Conservation (phyloP, 2,329 filamentous ascomycete species). For the Aspergillus transmontanensis region DNA sequence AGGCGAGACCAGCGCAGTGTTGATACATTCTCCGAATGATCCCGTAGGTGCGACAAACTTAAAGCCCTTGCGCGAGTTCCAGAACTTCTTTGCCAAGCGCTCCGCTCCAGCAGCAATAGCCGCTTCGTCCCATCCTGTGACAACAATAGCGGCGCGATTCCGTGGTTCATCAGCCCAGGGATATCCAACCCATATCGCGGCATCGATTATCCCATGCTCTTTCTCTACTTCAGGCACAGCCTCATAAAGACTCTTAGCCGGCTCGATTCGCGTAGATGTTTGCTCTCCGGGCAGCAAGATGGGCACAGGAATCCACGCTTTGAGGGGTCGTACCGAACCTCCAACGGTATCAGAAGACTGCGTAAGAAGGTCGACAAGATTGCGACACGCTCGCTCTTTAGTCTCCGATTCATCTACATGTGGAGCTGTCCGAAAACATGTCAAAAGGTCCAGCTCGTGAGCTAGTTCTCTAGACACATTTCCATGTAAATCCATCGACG, state of each 20-base stretch:
- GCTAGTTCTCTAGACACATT: conserved; percentile 55
- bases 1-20: conserved; percentile 45
- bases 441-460: conserved; percentile 55
- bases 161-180: conserved; percentile 59
- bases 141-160: conserved; percentile 54
- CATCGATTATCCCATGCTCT: conserved; percentile 49
- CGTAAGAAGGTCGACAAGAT: conserved; percentile 48
- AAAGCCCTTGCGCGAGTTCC: conserved; percentile 51
- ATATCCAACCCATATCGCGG: conserved; percentile 59
- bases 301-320: conserved; percentile 57
- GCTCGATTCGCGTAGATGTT: conserved; percentile 57
- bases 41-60: conserved; percentile 57
- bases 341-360: not conserved
- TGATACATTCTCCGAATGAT: conserved; percentile 50
- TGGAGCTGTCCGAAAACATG: conserved; percentile 57
- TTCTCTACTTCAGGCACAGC: conserved; percentile 50
- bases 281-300: conserved; percentile 58
- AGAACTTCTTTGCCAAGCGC: conserved; percentile 51
- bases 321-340: conserved; percentile 42
- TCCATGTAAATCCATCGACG: conserved; percentile 60
- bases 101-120: conserved; percentile 46
- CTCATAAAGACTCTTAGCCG: conserved; percentile 54
- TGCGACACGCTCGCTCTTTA: conserved; percentile 54
- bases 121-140: conserved; percentile 53
- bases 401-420: conserved; percentile 56